A percentile compares a stretch with the other conserved stretches of the same genome.
phyloP scores from a whole-genome alignment of 2,329 filamentous ascomycete species.

The Aspergillus pseudoviridinutans region DNA sequence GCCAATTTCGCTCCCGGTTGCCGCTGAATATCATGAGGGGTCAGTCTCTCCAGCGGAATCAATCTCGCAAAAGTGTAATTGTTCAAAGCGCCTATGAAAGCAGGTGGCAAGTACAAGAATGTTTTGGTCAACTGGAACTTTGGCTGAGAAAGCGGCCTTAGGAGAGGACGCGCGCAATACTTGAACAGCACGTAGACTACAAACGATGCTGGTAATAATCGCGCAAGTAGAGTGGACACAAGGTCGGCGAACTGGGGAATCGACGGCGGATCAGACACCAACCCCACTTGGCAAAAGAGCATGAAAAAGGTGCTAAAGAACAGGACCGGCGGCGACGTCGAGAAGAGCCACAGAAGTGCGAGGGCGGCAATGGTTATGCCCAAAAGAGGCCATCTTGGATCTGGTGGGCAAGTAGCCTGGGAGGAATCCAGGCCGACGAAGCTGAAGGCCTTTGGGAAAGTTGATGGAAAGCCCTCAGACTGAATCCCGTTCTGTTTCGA shows the following conservation, averaged over 20 bases:
- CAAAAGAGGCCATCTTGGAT: slow-evolving; percentile 80
- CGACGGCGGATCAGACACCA: slow-evolving; percentile 81
- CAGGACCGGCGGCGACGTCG: slow-evolving; percentile 71
- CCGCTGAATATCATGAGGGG: slow-evolving; percentile 77
- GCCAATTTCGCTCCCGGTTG: slow-evolving; percentile 87
- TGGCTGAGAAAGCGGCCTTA: slow-evolving; percentile 61
- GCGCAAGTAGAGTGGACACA: slow-evolving; percentile 72
- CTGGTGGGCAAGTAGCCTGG: slow-evolving; percentile 62
- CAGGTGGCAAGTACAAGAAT: slow-evolving; percentile 80
- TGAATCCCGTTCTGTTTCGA: slow-evolving; percentile 69
- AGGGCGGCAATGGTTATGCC: slow-evolving; percentile 79
- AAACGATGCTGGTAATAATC: slow-evolving; percentile 83
- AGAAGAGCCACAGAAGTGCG: slow-evolving; percentile 73
- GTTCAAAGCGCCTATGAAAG: slow-evolving; percentile 86
- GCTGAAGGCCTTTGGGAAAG: slow-evolving; percentile 81
- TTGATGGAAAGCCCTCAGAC: slow-evolving; percentile 76
- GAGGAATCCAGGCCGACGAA: slow-evolving; percentile 61
- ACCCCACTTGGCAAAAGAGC: slow-evolving; percentile 83
- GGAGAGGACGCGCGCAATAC: slow-evolving; percentile 70
- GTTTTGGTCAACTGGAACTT: slow-evolving; percentile 77
- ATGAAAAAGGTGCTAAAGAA: slow-evolving; percentile 80
- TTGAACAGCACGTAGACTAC: slow-evolving; percentile 83
- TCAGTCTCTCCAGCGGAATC: slow-evolving; percentile 92
- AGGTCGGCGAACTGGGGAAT: slow-evolving; percentile 64
- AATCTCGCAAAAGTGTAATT: slow-evolving; percentile 87